Conservation (phyloP, 805 yeast species). For the Pichia deserticola region DNA sequence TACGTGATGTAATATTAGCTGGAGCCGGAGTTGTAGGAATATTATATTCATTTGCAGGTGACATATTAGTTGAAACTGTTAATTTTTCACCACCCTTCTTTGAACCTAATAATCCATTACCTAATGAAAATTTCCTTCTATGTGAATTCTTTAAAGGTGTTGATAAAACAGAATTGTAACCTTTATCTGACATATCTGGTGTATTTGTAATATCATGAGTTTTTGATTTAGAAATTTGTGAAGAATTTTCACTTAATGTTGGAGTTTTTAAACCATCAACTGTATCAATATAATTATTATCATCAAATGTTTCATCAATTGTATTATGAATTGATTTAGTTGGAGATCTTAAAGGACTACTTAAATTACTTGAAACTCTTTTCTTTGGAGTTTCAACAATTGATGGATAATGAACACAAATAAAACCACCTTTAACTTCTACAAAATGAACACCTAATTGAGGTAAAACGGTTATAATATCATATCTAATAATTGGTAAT, state of each 20-base stretch:
- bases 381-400: slow-evolving; percentile 19
- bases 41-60: slow-evolving; percentile 36
- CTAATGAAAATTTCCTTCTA: slow-evolving; percentile 57
- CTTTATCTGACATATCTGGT: slow-evolving; percentile 24
- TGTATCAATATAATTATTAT: slow-evolving; percentile 12
- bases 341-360: slow-evolving; percentile 7
- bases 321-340: slow-evolving; percentile 5
- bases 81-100: slow-evolving; percentile 30
- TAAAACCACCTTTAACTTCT: slow-evolving; percentile 91
- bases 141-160: slow-evolving; percentile 36
- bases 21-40: slow-evolving; percentile 35
- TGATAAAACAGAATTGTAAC: slow-evolving; percentile 12
- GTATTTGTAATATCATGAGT: slow-evolving; percentile 13
- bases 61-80: slow-evolving; percentile 25
- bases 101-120: slow-evolving; percentile 45
- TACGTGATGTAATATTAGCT: slow-evolving; percentile 27
- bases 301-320: slow-evolving; percentile 15
- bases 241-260: slow-evolving; percentile 14
- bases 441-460: slow-evolving; percentile 72
- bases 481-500: slow-evolving; percentile 78
- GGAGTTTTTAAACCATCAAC: slow-evolving; percentile 10
- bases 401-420: slow-evolving; percentile 65
- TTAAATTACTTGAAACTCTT: neutral
- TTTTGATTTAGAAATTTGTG: slow-evolving; percentile 14
- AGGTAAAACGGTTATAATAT: slow-evolving; percentile 68